Evolutionary conservation across 257 asterid genomes (phyloP).

Genomic region (Rubia yunnanensis): DNA sequence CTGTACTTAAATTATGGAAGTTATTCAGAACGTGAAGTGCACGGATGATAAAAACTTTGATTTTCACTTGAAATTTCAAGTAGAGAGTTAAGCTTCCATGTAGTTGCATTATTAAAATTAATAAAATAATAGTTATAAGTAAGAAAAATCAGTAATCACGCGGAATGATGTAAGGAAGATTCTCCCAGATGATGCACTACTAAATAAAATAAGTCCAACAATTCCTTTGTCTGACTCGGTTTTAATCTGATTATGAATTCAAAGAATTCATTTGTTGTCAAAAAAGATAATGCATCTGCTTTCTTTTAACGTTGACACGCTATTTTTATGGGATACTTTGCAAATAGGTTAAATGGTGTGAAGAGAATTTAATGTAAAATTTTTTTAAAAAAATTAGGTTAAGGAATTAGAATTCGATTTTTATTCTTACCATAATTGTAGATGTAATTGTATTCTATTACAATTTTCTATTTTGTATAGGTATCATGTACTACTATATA

Average conservation of each 20-base stretch:
- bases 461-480: too few relatives aligned
- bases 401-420: too few relatives aligned
- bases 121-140: not conserved
- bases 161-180: conserved; percentile 16
- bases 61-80: not conserved
- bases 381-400: too few relatives aligned
- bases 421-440: too few relatives aligned
- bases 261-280: conserved; percentile 8
- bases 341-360: too few relatives aligned
- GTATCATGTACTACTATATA: too few relatives aligned
- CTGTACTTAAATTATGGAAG: not conserved
- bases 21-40: not conserved
- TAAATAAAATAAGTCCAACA: not conserved
- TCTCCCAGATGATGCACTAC: not conserved
- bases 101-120: not conserved
- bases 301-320: too few relatives aligned
- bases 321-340: too few relatives aligned
- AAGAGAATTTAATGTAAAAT: too few relatives aligned
- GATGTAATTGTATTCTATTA: too few relatives aligned
- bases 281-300: too few relatives aligned
- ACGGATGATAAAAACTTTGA: not conserved
- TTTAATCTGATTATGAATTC: conserved; percentile 8
- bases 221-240: conserved; percentile 12
- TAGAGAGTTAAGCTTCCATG: not conserved
- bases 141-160: conserved; percentile 4